Conservation (phyloP, 2,329 filamentous ascomycete genomes). For the Aspergillus neotritici region DNA sequence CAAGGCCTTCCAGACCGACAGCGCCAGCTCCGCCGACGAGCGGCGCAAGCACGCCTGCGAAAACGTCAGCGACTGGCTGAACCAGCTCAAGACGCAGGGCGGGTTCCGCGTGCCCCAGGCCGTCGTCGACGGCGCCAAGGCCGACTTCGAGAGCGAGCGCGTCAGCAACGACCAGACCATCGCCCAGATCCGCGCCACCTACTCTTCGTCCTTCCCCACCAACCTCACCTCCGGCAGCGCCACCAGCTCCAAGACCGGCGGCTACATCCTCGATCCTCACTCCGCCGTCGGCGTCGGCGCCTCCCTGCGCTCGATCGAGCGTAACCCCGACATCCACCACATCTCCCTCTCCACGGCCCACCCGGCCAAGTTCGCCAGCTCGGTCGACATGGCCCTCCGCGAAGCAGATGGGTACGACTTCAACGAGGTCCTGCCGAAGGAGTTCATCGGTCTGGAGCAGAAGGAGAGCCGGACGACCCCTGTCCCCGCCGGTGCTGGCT, state of each 20-base stretch:
- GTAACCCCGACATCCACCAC: constrained; percentile 53
- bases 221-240: constrained; percentile 28
- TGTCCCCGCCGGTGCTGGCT: constrained; percentile 59
- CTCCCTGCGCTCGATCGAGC: constrained; percentile 61
- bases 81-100: constrained; percentile 71
- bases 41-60: constrained; percentile 55
- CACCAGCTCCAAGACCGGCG: constrained; percentile 41
- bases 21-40: constrained; percentile 37
- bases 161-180: constrained; percentile 61
- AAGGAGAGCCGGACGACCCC: constrained; percentile 68
- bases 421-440: constrained; percentile 67
- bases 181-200: constrained; percentile 57
- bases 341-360: constrained; percentile 90
- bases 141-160: constrained; percentile 74
- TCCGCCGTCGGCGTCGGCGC: constrained; percentile 81
- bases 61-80: constrained; percentile 72
- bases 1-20: constrained; percentile 62
- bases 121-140: constrained; percentile 64
- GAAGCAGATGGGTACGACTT: constrained; percentile 70
- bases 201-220: constrained; percentile 51
- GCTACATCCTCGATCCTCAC: constrained; percentile 90
- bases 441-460: constrained; percentile 74
- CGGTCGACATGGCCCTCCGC: constrained; percentile 73
- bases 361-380: constrained; percentile 86
- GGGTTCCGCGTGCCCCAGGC: constrained; percentile 75